Conservation (phyloP, 2,329 filamentous ascomycete genomes). For the Diatrype stigma region DNA sequence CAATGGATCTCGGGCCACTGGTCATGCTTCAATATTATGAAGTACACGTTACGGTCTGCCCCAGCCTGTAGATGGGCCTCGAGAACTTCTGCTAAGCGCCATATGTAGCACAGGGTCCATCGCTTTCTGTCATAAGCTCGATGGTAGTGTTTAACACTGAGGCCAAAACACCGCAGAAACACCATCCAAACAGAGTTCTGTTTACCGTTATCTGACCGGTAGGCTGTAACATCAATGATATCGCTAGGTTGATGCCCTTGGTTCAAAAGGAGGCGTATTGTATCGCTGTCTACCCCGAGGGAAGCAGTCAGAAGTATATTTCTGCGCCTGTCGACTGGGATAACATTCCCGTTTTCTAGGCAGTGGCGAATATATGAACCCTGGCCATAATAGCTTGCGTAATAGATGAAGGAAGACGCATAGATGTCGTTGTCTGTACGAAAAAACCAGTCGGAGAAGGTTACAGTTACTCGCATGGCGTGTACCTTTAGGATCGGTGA, state of each 20-base stretch:
- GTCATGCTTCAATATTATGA: too few relatives aligned
- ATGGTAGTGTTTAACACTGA: not conserved
- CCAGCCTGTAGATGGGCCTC: not conserved
- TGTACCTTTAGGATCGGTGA: too few relatives aligned
- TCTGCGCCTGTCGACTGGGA: not conserved
- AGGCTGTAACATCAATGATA: too few relatives aligned
- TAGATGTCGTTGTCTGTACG: not conserved
- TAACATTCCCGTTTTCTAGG: not conserved
- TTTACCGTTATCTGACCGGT: not conserved
- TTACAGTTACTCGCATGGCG: too few relatives aligned
- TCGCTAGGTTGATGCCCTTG: not conserved
- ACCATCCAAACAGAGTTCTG: not conserved
- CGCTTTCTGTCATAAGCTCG: too few relatives aligned
- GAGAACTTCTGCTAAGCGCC: not conserved
- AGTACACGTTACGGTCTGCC: not conserved
- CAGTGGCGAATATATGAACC: not conserved
- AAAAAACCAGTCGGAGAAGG: too few relatives aligned
- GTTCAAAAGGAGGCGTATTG: not conserved
- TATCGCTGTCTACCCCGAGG: not conserved
- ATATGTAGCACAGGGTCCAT: not conserved
- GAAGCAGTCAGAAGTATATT: not conserved
- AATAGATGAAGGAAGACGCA: not conserved
- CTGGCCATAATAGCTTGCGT: not conserved
- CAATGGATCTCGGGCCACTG: too few relatives aligned
- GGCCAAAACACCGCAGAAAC: not conserved